A percentile compares a stretch with the other conserved stretches of the same genome.
Conservation (phyloP, 805 yeast genomes). For the Saturnispora mendoncae region DNA sequence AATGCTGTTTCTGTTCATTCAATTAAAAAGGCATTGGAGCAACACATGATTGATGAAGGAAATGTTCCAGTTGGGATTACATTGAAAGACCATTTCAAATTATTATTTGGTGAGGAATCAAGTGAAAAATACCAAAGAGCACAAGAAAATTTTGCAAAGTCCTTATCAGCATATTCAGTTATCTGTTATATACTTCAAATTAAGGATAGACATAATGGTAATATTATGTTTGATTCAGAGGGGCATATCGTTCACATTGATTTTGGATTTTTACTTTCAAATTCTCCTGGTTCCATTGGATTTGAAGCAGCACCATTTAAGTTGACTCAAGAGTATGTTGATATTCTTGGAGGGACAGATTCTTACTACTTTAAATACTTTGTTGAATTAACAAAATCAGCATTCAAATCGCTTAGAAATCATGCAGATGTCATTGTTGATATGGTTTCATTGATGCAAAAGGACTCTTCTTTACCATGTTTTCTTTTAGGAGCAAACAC, state of each 20-base stretch:
- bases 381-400: slow-evolving; percentile 53
- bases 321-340: slow-evolving; percentile 81
- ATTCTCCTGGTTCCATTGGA: slow-evolving; percentile 95
- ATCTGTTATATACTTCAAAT: slow-evolving; percentile 85
- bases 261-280: slow-evolving; percentile 86
- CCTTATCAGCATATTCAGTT: slow-evolving; percentile 87
- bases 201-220: slow-evolving; percentile 95
- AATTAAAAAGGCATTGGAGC: slow-evolving; percentile 84
- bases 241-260: slow-evolving; percentile 95
- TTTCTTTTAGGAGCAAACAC: slow-evolving; percentile 84
- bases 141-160: slow-evolving; percentile 73
- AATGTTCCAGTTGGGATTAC: slow-evolving; percentile 67
- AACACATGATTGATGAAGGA: slow-evolving; percentile 55
- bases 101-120: slow-evolving; percentile 61
- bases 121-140: slow-evolving; percentile 57
- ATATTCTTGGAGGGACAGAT: slow-evolving; percentile 71
- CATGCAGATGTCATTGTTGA: slow-evolving; percentile 67
- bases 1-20: slow-evolving; percentile 92
- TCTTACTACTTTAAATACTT: slow-evolving; percentile 54
- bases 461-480: slow-evolving; percentile 84
- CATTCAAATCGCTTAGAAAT: slow-evolving; percentile 66
- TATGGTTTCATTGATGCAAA: slow-evolving; percentile 90
- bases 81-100: slow-evolving; percentile 66
- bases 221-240: slow-evolving; percentile 90
- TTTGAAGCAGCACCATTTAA: slow-evolving; percentile 98